Evolutionary conservation across 2,329 filamentous ascomycete genomes (phyloP), one percentile per base, ranked within the genome.

Genomic region (Cladosporium sp.): DNA sequence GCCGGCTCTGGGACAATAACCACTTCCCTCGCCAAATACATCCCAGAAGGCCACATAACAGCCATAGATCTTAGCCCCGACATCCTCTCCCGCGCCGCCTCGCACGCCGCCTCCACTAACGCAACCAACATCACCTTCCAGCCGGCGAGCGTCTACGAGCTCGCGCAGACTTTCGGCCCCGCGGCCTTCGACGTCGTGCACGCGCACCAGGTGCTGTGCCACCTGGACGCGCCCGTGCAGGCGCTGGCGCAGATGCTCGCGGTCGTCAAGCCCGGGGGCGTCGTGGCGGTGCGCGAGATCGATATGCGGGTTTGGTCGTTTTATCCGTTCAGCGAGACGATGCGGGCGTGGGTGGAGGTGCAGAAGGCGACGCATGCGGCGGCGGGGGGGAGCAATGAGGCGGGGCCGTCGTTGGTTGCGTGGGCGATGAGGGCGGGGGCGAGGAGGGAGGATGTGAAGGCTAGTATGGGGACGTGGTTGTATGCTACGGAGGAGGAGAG

Each of bases 171-270:
- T 2, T 75, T 71, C 42, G 56, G 68, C 2, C 75, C 82, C 52
- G 69, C 28, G 63, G 69, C 28, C 2, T 84, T 84, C 56, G 82
- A 85, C 58, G 64, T 84, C n/a, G 79, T 83, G 6, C 77, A 78
- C 59, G 75, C 74, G 19, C 78, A 82, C 59, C 80, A 83, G 61
- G 75, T 84, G 3, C 68, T 84, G 9, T 73, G 77, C 57, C 81
- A 84, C 63, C 66, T 84, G 3, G 64, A 68, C 18, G 70, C 78
- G 54, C 80, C 80, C 0, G 65, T 78, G 0, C 61, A 65, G 2
- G 75, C 77, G 3, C 63, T 83, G 54, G 65, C 67, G 18, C 77
- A 81, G 59, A 79, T 84, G 77, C 70, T 73, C 10, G 72, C 77
- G 0, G 77, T 84, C 1, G 66, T 71, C 18, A 80, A 78, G 59